These are phyloP conservation scores for Cordyceps farinosa DNA, from an alignment of 2,329 filamentous ascomycete species.

Conservation along the genomic window DNA sequence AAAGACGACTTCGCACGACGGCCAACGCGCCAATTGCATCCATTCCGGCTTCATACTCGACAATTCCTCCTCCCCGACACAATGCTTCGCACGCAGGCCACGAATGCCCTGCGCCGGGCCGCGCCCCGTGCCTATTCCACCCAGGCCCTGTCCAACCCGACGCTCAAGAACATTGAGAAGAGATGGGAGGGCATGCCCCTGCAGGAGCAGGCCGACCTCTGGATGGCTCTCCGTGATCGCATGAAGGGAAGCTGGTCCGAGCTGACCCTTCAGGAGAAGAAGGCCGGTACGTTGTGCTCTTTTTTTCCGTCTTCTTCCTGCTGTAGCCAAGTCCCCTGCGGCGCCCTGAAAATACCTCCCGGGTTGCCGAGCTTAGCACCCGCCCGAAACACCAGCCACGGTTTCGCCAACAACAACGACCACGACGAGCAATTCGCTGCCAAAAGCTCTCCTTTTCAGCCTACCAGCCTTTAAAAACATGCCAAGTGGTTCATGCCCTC, in stretches of 20 bases:
- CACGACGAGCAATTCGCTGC: neutral
- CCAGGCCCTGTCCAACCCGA: conserved; percentile 97
- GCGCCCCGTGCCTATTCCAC: conserved; percentile 57
- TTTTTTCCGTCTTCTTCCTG: conserved; percentile 1
- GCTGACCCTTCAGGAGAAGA: conserved; percentile 95
- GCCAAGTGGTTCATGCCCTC: conserved; percentile 9
- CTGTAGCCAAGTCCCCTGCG: conserved; percentile 19
- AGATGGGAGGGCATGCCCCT: conserved; percentile 97
- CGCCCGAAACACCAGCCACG: conserved; percentile 17
- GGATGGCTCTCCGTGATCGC: conserved; percentile 96
- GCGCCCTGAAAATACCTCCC: conserved; percentile 34
- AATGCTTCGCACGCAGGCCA: conserved; percentile 55
- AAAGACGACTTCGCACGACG: conserved; percentile 19
- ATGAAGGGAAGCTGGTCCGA: conserved; percentile 99
- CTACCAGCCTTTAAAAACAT: neutral
- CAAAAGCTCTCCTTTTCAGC: neutral
- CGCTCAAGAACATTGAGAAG: conserved; percentile 97
- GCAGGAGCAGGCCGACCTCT: conserved; percentile 98
- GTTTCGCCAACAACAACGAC: conserved; percentile 20
- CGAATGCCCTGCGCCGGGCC: conserved; percentile 51
- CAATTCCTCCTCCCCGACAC: conserved; percentile 25
- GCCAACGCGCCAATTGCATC: conserved; percentile 35
- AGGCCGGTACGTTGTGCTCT: conserved; percentile 70
- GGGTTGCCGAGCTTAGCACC: conserved; percentile 24
- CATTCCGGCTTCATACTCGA: conserved; percentile 19